Base-by-base conservation (phyloP, 2,329 filamentous ascomycete species). In the Fusarium camptoceras region DNA sequence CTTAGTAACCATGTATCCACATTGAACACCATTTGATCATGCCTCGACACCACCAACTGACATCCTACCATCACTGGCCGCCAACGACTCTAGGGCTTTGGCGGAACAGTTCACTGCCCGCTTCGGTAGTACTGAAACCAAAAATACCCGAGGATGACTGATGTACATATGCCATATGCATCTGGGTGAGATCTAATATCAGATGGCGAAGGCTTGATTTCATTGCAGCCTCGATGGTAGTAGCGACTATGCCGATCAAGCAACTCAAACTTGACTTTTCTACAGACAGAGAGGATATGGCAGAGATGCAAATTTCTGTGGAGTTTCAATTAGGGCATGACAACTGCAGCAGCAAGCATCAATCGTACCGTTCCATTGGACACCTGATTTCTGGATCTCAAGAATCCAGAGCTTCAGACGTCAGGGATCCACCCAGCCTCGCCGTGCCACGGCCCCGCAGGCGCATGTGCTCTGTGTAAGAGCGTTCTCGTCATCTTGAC, bases 241-340 rank as follows among this genome's bases (percentile, higher is more conserved):
- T 31, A 31, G 24, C 34, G 28, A 30, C 48, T 15, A 9, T 43
- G 18, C 10, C 16, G 25, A 53, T 41, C 25, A 18, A 30, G 42
- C 20, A 20, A 14, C 15, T 41, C 39, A 18, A 24, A 49, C 22
- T 42, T 34, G 50, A 37, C 39, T 18, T 53, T 28, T 25, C n/a
- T 54, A 20, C 28, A 18, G 27, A 37, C 30, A 51, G 41, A n/a
- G 49, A 51, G 20, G n/a, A 31, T 20, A 24, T 47, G 31, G 22
- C 9, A 51, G 31, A 51, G 31, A 41, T 25, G 11, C 41, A 20
- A 63, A 42, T 55, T 70, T 44, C 57, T 72, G 75, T 76, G 75
- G 74, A 71, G 68, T 66, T 62, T 67, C 48, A 63, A 65, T 75
- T 77, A 77, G 75, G 75, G 75, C 75, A 77, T 66, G 73, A 73